phyloP scores from a whole-genome alignment of 2,329 filamentous ascomycete species.

The Blumeria hordei region DNA sequence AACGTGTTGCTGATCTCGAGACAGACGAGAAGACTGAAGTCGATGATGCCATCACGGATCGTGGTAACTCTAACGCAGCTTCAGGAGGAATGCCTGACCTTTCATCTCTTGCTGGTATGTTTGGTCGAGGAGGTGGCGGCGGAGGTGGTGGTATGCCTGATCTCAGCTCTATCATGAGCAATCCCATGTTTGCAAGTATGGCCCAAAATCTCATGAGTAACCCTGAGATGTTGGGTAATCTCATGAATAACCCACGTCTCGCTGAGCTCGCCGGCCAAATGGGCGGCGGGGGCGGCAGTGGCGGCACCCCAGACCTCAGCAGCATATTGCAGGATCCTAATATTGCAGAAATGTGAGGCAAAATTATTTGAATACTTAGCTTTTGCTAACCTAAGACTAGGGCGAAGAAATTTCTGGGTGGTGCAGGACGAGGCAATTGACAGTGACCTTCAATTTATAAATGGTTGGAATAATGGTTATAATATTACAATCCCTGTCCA shows the following conservation, averaged over 20 bases:
- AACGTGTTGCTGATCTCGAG: conserved; percentile 59
- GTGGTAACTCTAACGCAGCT: conserved; percentile 23
- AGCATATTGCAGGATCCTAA: conserved; percentile 77
- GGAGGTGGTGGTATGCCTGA: conserved; percentile 69
- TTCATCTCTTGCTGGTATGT: conserved; percentile 45
- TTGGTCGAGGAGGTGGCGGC: conserved; percentile 37
- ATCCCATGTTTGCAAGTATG: conserved; percentile 96
- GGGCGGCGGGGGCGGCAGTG: conserved; percentile 26
- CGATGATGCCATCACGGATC: conserved; percentile 25
- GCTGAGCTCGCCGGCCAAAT: conserved; percentile 59
- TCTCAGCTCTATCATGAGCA: conserved; percentile 69
- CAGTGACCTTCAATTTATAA: conserved; percentile 1
- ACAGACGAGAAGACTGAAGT: conserved; percentile 21
- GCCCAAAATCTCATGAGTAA: conserved; percentile 95
- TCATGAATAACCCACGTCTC: conserved; percentile 85
- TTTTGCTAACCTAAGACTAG: conserved; percentile 9
- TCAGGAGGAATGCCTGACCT: conserved; percentile 43
- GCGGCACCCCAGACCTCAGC: conserved; percentile 73
- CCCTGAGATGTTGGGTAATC: conserved; percentile 68
- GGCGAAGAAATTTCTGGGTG: conserved; percentile 44
- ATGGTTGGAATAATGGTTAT: no score
- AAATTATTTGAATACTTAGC: not conserved
- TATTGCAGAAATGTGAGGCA: conserved; percentile 74
- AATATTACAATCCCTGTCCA: not conserved
- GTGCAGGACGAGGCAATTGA: conserved; percentile 12